A percentile compares a stretch with the other conserved stretches of the same genome.
Evolutionary conservation across 345 rosid species (phyloP).

Genomic region (Euphorbia pulcherrima): DNA sequence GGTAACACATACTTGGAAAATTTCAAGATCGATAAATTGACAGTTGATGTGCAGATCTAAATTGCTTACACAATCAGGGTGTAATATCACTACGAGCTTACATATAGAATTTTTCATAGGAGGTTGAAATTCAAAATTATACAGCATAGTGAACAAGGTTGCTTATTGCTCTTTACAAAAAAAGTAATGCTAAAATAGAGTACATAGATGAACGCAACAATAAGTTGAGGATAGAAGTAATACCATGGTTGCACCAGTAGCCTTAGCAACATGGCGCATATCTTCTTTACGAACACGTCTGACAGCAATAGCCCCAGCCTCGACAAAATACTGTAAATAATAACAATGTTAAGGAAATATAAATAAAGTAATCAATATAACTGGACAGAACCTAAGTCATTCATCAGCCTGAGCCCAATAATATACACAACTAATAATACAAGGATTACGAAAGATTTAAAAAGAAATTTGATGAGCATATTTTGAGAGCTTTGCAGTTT

Average conservation of each 20-base stretch:
- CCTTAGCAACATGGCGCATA: constrained; percentile 97
- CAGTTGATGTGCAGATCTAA: background rate
- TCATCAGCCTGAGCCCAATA: background rate
- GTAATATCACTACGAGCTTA: background rate
- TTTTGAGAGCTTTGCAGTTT: background rate
- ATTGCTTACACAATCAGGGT: background rate
- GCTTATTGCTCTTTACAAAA: background rate
- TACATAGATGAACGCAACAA: constrained; percentile 1
- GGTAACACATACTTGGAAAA: background rate
- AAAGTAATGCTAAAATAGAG: background rate
- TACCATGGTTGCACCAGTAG: constrained; percentile 96
- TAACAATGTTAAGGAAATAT: background rate
- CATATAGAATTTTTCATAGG: background rate
- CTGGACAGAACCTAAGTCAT: background rate
- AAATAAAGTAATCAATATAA: background rate
- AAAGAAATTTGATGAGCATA: background rate
- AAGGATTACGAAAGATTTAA: background rate
- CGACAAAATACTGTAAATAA: constrained; percentile 79
- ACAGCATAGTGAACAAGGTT: background rate
- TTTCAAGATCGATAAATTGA: background rate
- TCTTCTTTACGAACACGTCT: constrained; percentile 95
- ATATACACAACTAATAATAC: background rate
- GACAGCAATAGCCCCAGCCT: constrained; percentile 96
- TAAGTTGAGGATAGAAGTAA: constrained; percentile 3
- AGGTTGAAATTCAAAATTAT: background rate